Base-by-base conservation (phyloP, 192 early-diverging fungal species). In the Spizellomyces sp. region DNA sequence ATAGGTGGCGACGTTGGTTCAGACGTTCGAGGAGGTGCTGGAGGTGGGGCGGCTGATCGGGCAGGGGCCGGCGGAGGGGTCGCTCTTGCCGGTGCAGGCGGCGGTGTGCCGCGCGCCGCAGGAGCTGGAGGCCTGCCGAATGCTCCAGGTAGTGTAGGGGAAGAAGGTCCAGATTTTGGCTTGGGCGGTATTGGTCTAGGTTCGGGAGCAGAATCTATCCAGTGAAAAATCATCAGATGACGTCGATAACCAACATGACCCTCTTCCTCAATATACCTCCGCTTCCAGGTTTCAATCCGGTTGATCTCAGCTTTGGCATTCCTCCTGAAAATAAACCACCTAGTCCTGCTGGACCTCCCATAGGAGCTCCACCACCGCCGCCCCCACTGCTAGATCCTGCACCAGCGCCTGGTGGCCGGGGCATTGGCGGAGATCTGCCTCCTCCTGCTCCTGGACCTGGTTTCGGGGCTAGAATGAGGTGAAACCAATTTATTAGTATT, bases 301-400 rank as follows among this genome's bases (percentile, higher is more conserved):
- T 65, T 5, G 83, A 71, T 55, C 75, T 80, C 36, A 86, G 67
- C 64, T 85, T 86, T 8, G 85, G 85, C 82, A 86, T 86, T 52
- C 85, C 85, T 10, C 85, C 85, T 6, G 85, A 83, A 75, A 86
- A 86, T 45, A 86, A 71, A 4, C 85, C 83, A 22, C 85, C 84
- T 14, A 86, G 62, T 56, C 77, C 76, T 54, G 82, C 75, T 22
- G 82, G 70, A 22, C 71, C 75, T 15, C 57, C 79, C 10, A 22
- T 41, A 21, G 22, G 2, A 15, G 57, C 60, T 7, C 61, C 64
- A 61, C 60, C 66, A 52, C 70, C 69, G 5, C 75, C 76, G 17
- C 70, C 72, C 1, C 60, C 75, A n/a, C 70, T 73, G 58, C 76
- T 56, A 9, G 72, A 43, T 14, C 58, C 80, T 36, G 27, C 27